Evolutionary conservation across 345 rosid species (phyloP).

Genomic region (Sonneratia caseolaris): DNA sequence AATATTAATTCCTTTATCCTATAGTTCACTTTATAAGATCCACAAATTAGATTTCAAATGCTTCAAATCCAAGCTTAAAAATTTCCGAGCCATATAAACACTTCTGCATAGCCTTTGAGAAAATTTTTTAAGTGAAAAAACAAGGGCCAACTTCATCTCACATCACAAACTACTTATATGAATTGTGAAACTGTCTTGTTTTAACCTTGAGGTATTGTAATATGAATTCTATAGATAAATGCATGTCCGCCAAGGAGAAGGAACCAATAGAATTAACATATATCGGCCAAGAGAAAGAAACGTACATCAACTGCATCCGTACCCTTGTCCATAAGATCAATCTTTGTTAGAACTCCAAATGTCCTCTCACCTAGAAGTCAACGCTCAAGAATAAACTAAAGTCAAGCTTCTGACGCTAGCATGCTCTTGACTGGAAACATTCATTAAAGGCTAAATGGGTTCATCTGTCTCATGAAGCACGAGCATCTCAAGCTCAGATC

Average conservation of each 20-base stretch:
- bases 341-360: conserved; percentile 81
- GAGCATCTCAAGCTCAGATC: neutral
- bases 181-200: neutral
- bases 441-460: neutral
- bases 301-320: conserved; percentile 93
- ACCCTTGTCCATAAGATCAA: conserved; percentile 92
- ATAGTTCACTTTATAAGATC: neutral
- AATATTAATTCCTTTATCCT: no score
- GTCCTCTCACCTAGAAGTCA: conserved; percentile 72
- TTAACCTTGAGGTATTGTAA: neutral
- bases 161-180: neutral
- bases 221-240: neutral
- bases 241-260: neutral
- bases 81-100: no score
- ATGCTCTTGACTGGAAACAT: neutral
- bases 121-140: no score
- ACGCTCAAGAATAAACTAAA: conserved; percentile 12
- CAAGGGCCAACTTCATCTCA: no score
- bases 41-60: no score
- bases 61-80: no score
- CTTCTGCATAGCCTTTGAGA: no score
- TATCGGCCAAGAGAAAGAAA: conserved; percentile 5
- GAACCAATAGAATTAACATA: neutral
- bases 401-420: neutral
- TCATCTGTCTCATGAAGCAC: neutral